Conservation (phyloP, 169 alveolate species). For the Plasmodium yoelii region DNA sequence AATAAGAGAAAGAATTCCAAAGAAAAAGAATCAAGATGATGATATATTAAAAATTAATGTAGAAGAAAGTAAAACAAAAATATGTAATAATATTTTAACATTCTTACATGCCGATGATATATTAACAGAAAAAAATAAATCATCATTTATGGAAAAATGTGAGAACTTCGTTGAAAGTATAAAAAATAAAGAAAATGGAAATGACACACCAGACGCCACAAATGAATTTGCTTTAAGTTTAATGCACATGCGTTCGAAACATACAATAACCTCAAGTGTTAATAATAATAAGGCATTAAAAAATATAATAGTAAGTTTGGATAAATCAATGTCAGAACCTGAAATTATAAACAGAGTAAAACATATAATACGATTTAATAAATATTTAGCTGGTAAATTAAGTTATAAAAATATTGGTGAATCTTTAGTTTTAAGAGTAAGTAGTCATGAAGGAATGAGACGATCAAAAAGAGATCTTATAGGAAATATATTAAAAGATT, state of each 20-base stretch:
- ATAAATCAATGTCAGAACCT: conserved; percentile 6
- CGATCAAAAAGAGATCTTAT: not conserved
- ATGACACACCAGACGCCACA: not conserved
- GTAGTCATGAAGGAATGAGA: conserved; percentile 5
- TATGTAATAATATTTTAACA: conserved; percentile 3
- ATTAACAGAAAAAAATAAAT: not conserved
- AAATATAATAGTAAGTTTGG: not conserved
- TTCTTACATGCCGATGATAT: conserved; percentile 9
- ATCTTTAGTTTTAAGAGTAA: conserved; percentile 18
- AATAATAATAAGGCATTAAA: conserved; percentile 5
- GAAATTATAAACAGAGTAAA: conserved; percentile 3
- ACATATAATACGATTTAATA: conserved; percentile 13
- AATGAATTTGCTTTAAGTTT: conserved; percentile 30
- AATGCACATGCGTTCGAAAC: conserved; percentile 14
- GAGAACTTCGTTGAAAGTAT: not conserved
- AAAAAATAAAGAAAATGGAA: not conserved
- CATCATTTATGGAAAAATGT: conserved; percentile 3
- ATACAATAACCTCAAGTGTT: not conserved
- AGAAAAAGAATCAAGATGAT: not conserved
- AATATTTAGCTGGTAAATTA: conserved; percentile 7
- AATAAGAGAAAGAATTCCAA: not conserved
- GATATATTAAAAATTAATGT: not conserved
- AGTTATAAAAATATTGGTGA: conserved; percentile 14
- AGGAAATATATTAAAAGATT: not conserved
- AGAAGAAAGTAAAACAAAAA: conserved; percentile 4